A percentile compares a stretch with the other conserved stretches of the same genome.
phyloP scores from a whole-genome alignment of 495 filamentous ascomycete species.

The Aspergillus saccharolyticus region DNA sequence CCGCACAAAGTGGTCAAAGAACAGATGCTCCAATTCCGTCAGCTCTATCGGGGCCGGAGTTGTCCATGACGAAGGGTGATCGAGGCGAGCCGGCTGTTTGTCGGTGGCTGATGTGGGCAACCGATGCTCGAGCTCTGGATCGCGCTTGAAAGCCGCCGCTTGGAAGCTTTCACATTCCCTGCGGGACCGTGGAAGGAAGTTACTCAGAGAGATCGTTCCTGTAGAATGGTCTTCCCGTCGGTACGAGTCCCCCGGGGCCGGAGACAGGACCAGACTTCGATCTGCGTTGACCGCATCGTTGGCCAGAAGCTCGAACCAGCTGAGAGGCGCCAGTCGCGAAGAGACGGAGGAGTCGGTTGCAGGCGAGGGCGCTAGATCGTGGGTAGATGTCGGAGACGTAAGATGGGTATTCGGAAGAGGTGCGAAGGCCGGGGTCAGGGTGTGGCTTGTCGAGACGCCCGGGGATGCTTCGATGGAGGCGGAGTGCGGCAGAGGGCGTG shows the following conservation, averaged over 20 bases:
- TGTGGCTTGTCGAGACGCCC: slow-evolving; percentile 1
- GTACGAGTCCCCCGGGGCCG: slow-evolving; percentile 3
- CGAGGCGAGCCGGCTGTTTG: slow-evolving; percentile 6
- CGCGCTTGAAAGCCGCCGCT: slow-evolving; percentile 22
- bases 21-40: slow-evolving; percentile 16
- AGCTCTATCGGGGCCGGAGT: slow-evolving; percentile 15
- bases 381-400: background rate
- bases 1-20: slow-evolving; percentile 25
- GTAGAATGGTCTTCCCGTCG: background rate
- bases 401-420: background rate
- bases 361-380: slow-evolving; percentile 19
- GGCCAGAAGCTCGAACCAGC: slow-evolving; percentile 30
- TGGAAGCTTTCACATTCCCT: slow-evolving; percentile 26
- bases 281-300: slow-evolving; percentile 28
- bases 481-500: background rate
- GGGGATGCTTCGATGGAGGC: background rate
- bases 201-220: background rate
- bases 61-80: slow-evolving; percentile 20
- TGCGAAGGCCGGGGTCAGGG: background rate
- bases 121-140: slow-evolving; percentile 17
- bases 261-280: slow-evolving; percentile 22
- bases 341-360: slow-evolving; percentile 22
- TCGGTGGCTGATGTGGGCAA: slow-evolving; percentile 9
- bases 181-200: slow-evolving; percentile 16
- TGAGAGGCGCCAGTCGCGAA: slow-evolving; percentile 21